phyloP scores from a whole-genome alignment of 2,329 filamentous ascomycete species.

The Cryphonectria radicalis region DNA sequence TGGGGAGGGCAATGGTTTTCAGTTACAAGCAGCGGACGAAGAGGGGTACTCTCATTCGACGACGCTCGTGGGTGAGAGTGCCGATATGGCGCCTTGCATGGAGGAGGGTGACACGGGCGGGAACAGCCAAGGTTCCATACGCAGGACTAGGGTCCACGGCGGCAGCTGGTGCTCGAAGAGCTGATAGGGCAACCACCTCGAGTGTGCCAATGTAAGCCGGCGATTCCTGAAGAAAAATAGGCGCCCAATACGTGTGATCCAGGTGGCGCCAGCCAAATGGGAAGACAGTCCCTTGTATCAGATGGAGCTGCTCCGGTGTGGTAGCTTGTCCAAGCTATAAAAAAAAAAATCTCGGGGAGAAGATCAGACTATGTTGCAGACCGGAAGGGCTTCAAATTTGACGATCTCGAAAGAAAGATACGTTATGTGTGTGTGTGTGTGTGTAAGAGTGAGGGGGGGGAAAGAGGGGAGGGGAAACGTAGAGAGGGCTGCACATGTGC shows the following conservation, averaged over 20 bases:
- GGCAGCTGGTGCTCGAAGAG: slow-evolving; percentile 37
- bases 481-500: slow-evolving; percentile 16
- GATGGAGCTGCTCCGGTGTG: slow-evolving; percentile 14
- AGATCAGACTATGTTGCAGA: background rate
- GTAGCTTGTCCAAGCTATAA: background rate
- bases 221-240: slow-evolving; percentile 49
- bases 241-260: slow-evolving; percentile 45
- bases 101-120: slow-evolving; percentile 39
- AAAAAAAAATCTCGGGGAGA: background rate
- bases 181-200: slow-evolving; percentile 49
- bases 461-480: background rate
- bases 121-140: slow-evolving; percentile 47
- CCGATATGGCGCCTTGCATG: slow-evolving; percentile 42
- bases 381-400: background rate
- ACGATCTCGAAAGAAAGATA: background rate
- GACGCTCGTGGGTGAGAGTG: slow-evolving; percentile 32
- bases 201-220: slow-evolving; percentile 44
- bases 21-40: slow-evolving; percentile 46
- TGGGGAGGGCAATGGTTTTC: slow-evolving; percentile 57
- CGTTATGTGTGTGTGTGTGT: too few species aligned
- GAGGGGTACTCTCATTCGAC: slow-evolving; percentile 40
- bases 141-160: slow-evolving; percentile 43
- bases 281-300: slow-evolving; percentile 13
- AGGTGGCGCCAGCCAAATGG: slow-evolving; percentile 39
- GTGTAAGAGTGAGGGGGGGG: background rate